These are phyloP conservation scores for Bipolaris bicolor DNA, from an alignment of 2,329 filamentous ascomycete species.

Conservation along the genomic window DNA sequence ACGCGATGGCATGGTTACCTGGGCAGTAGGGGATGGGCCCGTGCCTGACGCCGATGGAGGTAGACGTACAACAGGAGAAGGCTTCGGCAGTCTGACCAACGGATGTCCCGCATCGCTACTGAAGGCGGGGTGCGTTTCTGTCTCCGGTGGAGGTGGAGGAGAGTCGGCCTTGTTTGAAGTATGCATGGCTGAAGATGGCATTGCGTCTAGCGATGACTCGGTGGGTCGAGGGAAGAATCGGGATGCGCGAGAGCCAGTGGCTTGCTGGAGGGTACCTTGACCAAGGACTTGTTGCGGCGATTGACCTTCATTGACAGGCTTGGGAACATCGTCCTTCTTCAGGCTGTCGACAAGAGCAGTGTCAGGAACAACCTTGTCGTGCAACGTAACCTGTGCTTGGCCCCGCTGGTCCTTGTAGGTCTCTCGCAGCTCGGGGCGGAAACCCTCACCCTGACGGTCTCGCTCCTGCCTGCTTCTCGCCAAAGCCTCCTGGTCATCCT, in stretches of 20 bases:
- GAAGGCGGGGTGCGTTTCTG: conserved; percentile 74
- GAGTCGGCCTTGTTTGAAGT: conserved; percentile 37
- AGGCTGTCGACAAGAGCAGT: conserved; percentile 16
- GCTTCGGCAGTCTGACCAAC: conserved; percentile 71
- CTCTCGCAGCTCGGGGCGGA: conserved; percentile 43
- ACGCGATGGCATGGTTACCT: conserved; percentile 50
- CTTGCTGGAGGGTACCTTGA: conserved; percentile 35
- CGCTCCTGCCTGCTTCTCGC: conserved; percentile 36
- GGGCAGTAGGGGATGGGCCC: conserved; percentile 43
- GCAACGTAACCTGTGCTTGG: conserved; percentile 39
- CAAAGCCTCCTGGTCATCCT: conserved; percentile 35
- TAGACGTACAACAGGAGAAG: conserved; percentile 79
- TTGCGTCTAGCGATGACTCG: conserved; percentile 33
- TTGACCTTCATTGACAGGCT: conserved; percentile 30
- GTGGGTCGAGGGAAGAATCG: conserved; percentile 47
- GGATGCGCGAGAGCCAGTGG: conserved; percentile 39
- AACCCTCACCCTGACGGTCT: conserved; percentile 36
- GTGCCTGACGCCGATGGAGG: conserved; percentile 63
- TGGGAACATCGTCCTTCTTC: conserved; percentile 38
- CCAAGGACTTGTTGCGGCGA: conserved; percentile 28
- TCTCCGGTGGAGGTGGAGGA: conserved; percentile 68
- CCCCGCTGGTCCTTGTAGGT: conserved; percentile 41
- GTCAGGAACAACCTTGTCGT: conserved; percentile 32
- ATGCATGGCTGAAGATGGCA: conserved; percentile 25
- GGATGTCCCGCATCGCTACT: conserved; percentile 70